phyloP scores from a whole-genome alignment of 1,284 basidiomycete genomes.

The Trametes hirsuta region DNA sequence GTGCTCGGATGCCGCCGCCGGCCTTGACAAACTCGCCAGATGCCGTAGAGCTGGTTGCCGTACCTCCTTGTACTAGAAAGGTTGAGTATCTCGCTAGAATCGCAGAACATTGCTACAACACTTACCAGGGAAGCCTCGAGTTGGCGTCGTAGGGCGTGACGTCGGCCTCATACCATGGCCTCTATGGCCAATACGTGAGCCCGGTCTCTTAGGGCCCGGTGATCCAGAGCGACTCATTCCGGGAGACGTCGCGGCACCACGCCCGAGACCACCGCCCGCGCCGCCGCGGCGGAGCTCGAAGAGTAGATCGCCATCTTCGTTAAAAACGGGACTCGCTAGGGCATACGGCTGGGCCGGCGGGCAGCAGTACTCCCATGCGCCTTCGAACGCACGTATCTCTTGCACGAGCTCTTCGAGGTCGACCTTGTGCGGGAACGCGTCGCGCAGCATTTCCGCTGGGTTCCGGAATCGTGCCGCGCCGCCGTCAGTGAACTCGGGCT shows the following conservation, averaged over 20 bases:
- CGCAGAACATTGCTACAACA: neutral
- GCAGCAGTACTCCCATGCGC: conserved; percentile 35
- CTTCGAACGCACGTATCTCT: conserved; percentile 36
- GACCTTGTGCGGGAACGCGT: conserved; percentile 25
- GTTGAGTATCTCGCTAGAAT: neutral
- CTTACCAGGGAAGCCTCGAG: neutral
- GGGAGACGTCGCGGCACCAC: neutral
- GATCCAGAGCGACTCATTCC: neutral
- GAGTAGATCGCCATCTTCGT: conserved; percentile 35
- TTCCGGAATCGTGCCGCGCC: conserved; percentile 9
- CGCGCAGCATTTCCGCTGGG: conserved; percentile 20
- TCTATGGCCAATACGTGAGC: no score
- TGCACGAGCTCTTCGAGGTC: conserved; percentile 28
- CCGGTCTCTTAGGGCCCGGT: no score
- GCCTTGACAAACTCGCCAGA: neutral
- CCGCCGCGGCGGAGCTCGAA: conserved; percentile 34
- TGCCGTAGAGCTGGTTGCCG: neutral
- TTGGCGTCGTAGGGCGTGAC: neutral
- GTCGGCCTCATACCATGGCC: neutral
- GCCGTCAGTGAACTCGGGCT: conserved; percentile 14
- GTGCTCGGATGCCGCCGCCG: neutral
- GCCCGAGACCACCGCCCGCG: neutral
- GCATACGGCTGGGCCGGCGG: conserved; percentile 31
- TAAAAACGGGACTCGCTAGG: conserved; percentile 38
- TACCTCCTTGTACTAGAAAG: neutral